Conservation (phyloP, 306 rosid genomes). For the Pyrus communis region DNA sequence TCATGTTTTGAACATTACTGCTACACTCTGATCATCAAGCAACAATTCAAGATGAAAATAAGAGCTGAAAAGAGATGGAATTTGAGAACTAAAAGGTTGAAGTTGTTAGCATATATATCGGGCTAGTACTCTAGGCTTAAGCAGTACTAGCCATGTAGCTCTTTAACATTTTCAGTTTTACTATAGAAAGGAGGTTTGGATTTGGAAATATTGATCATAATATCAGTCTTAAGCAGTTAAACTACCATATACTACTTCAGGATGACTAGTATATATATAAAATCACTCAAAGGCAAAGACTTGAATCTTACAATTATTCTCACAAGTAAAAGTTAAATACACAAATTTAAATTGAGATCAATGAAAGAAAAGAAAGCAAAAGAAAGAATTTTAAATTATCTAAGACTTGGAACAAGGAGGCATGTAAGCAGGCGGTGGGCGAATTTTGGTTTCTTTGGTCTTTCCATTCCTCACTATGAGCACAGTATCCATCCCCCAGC, state of each 20-base stretch:
- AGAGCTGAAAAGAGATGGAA: too few relatives aligned
- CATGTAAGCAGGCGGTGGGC: constrained; percentile 18
- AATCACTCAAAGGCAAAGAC: neutral
- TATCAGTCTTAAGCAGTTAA: neutral
- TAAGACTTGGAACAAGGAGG: constrained; percentile 7
- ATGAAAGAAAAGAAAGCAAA: neutral
- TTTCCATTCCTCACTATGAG: constrained; percentile 21
- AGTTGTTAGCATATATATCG: neutral
- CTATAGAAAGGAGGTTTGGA: neutral
- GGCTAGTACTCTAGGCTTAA: neutral
- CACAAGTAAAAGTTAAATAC: neutral
- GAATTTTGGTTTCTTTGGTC: neutral
- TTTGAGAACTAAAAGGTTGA: neutral
- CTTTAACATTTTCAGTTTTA: neutral
- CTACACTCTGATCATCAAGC: neutral
- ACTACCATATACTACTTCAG: neutral
- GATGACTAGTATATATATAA: neutral
- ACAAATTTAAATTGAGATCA: neutral
- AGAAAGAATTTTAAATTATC: neutral
- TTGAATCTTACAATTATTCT: neutral
- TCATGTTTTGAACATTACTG: too few relatives aligned
- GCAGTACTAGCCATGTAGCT: neutral
- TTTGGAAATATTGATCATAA: neutral
- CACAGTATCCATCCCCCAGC: constrained; percentile 25
- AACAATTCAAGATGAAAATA: too few relatives aligned